These are phyloP conservation scores for Nakazawaea molendinolei DNA, from an alignment of 805 yeast species.

Conservation along the genomic window DNA sequence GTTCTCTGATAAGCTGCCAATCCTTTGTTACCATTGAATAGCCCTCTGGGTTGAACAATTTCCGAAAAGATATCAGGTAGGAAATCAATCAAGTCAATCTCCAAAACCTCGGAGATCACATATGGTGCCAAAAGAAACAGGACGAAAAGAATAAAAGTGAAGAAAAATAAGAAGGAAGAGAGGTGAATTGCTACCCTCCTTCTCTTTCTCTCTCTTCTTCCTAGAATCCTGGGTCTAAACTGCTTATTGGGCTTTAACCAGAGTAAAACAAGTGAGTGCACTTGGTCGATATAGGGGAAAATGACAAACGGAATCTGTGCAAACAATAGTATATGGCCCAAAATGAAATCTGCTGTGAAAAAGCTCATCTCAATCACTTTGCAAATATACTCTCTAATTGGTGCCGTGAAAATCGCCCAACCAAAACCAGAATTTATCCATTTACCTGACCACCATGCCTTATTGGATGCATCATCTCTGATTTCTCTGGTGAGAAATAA, in stretches of 20 bases:
- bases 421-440: constrained; percentile 64
- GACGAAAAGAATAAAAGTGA: constrained; percentile 23
- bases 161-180: constrained; percentile 30
- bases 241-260: constrained; percentile 60
- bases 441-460: constrained; percentile 77
- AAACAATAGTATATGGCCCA: constrained; percentile 53
- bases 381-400: constrained; percentile 55
- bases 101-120: constrained; percentile 26
- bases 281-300: constrained; percentile 55
- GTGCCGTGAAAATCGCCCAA: constrained; percentile 54
- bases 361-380: constrained; percentile 61
- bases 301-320: constrained; percentile 55
- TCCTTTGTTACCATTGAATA: constrained; percentile 27
- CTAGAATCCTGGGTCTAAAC: constrained; percentile 38
- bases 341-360: constrained; percentile 56
- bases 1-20: constrained; percentile 22
- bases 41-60: constrained; percentile 39
- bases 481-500: constrained; percentile 55
- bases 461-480: constrained; percentile 50
- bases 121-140: constrained; percentile 33
- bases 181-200: constrained; percentile 28
- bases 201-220: constrained; percentile 35
- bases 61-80: constrained; percentile 31
- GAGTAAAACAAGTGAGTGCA: constrained; percentile 61
- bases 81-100: constrained; percentile 31